Evolutionary conservation across 1,284 basidiomycete species (phyloP), one percentile per base, ranked within the genome.

Genomic region (Ceratobasidium sp.): DNA sequence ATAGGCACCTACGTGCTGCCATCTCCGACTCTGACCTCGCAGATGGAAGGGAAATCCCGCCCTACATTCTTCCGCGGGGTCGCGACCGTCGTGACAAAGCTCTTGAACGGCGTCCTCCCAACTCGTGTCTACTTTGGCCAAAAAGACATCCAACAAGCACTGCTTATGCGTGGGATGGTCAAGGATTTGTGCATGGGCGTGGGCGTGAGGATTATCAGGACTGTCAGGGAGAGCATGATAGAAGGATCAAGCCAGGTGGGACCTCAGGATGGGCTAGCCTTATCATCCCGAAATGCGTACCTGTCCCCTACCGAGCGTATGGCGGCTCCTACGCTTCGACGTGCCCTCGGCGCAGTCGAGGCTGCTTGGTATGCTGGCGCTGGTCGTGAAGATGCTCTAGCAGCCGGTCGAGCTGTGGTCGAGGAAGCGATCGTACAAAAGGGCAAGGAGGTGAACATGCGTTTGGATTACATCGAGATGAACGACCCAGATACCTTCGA

Each of bases 61-160:
- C 97, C 97, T 0, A 90, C 90, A 26, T 99, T 98, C 83, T 98
- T 99, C 83, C 88, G 94, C 72, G 97, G 97, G 2, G 97, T 99
- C 1, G 93, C 96, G 0, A 99, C 97, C 0, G 90, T 98, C 58
- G 95, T 97, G 72, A 92, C 93, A 2, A 99, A 98, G 81, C 85
- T 98, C 14, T 98, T 98, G 84, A 96, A 98, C 79, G 88, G 89
- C 57, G 87, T 98, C 52, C 89, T 97, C 92, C 97, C 97, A 1
- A 93, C 93, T 65, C 88, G 89, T 72, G 90, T 93, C 26, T 99
- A 98, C 81, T 98, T 99, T 78, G 97, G 97, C 0, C 97, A 98
- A 81, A 99, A 99, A 80, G 97, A 99, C 79, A 98, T 99, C 71
- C 97, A 99, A 79, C 97, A 99, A 80, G 94, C 92, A 0, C 82